A percentile compares a stretch with the other conserved stretches of the same genome.
phyloP scores from a whole-genome alignment of 2,329 filamentous ascomycete species.

The Lojkania enalia region DNA sequence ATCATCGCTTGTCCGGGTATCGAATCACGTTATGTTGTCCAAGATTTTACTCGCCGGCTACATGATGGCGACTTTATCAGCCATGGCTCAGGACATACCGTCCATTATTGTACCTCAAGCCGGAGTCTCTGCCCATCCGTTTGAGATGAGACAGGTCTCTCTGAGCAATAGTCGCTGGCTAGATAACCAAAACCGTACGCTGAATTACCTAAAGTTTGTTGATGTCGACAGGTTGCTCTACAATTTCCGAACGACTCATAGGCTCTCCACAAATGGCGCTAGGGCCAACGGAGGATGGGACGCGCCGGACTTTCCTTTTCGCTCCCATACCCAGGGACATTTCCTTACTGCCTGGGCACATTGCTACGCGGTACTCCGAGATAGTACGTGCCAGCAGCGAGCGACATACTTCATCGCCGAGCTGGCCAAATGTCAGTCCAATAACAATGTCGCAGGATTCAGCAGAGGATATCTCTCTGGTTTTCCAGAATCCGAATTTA shows the following conservation, averaged over 20 bases:
- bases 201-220: slow-evolving; percentile 53
- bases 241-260: slow-evolving; percentile 53
- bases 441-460: slow-evolving; percentile 53
- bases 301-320: slow-evolving; percentile 58
- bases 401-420: slow-evolving; percentile 53
- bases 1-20: too few relatives aligned
- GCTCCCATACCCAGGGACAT: slow-evolving; percentile 57
- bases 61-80: too few relatives aligned
- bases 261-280: slow-evolving; percentile 53
- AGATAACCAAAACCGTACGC: slow-evolving; percentile 53
- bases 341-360: slow-evolving; percentile 56
- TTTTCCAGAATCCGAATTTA: slow-evolving; percentile 58
- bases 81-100: too few relatives aligned
- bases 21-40: too few relatives aligned
- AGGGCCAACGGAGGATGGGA: slow-evolving; percentile 57
- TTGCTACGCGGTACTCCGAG: slow-evolving; percentile 51
- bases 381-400: slow-evolving; percentile 51
- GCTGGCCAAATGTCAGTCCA: slow-evolving; percentile 56
- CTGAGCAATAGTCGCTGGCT: slow-evolving; percentile 47
- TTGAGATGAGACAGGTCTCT: slow-evolving; percentile 48
- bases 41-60: too few relatives aligned
- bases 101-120: too few relatives aligned
- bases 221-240: slow-evolving; percentile 54
- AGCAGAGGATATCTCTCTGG: slow-evolving; percentile 54
- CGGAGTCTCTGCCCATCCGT: slow-evolving; percentile 42